Percentiles rank a stretch among this genome's conserved stretches.
Evolutionary conservation across 495 filamentous ascomycete species (phyloP).

Genomic region (Podospora pseudoanserina): DNA sequence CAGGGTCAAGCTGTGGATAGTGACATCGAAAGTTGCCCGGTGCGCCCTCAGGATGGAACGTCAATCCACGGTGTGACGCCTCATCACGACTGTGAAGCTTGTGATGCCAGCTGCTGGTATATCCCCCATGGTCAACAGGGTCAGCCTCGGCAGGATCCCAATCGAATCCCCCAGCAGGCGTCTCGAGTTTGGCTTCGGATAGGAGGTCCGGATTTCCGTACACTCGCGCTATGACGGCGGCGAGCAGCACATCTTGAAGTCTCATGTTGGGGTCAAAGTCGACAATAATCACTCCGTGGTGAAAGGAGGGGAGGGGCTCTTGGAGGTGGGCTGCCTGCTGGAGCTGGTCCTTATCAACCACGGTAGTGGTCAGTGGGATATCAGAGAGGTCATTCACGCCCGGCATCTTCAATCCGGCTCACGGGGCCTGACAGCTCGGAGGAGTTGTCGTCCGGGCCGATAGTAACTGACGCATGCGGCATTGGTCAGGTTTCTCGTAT

Average conservation of each 20-base stretch:
- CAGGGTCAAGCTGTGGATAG: constrained; percentile 8
- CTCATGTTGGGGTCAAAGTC: background rate
- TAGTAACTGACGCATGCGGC: background rate
- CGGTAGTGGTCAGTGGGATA: background rate
- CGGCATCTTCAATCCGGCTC: background rate
- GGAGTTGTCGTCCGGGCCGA: background rate
- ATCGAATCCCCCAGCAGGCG: background rate
- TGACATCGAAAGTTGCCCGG: constrained; percentile 12
- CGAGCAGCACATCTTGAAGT: background rate
- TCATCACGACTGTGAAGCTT: background rate
- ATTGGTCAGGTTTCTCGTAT: background rate
- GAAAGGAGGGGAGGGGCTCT: background rate
- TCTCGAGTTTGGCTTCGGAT: background rate
- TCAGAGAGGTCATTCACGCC: background rate
- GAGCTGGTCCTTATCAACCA: background rate
- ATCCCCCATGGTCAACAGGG: background rate
- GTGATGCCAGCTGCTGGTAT: background rate
- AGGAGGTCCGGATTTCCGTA: background rate
- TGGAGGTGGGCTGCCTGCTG: background rate
- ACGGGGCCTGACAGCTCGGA: background rate
- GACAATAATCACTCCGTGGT: background rate
- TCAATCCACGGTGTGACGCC: background rate
- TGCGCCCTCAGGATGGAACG: constrained; percentile 14
- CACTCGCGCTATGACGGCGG: background rate
- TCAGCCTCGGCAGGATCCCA: background rate